Evolutionary conservation across 805 yeast species (phyloP).

Genomic region (Monosporozyma servazzii): DNA sequence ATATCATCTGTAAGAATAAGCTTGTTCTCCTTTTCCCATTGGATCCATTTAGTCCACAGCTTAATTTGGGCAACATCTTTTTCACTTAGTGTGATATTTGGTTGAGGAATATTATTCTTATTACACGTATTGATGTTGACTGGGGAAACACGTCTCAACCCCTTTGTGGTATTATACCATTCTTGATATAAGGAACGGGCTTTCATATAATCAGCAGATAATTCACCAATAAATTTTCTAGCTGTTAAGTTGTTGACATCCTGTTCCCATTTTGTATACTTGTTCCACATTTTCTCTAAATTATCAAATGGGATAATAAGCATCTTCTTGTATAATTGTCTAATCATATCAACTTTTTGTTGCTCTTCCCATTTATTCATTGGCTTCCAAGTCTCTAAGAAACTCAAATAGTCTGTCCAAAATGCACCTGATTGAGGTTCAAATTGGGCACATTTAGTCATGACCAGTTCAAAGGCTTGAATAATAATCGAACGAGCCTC

Average conservation of each 20-base stretch:
- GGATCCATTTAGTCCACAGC: conserved; percentile 66
- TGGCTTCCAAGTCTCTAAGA: conserved; percentile 71
- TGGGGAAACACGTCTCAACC: conserved; percentile 35
- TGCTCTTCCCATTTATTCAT: conserved; percentile 76
- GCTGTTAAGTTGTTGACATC: conserved; percentile 67
- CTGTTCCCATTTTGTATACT: conserved; percentile 76
- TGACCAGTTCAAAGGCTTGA: conserved; percentile 77
- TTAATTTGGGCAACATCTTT: conserved; percentile 33
- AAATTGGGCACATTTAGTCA: conserved; percentile 58
- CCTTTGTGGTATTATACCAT: conserved; percentile 49
- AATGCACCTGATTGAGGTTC: conserved; percentile 63
- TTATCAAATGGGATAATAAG: conserved; percentile 67
- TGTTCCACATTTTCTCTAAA: conserved; percentile 72
- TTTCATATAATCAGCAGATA: conserved; percentile 76
- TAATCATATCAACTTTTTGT: conserved; percentile 64
- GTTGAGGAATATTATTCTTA: conserved; percentile 23
- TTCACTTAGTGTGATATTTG: conserved; percentile 5
- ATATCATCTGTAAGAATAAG: conserved; percentile 46
- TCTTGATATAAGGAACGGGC: conserved; percentile 73
- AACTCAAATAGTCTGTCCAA: conserved; percentile 79
- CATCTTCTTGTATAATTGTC: conserved; percentile 63
- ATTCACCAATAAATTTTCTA: conserved; percentile 73
- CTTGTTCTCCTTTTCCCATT: conserved; percentile 69
- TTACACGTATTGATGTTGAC: conserved; percentile 19
- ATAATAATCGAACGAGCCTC: conserved; percentile 63